Conservation (phyloP, 805 yeast species). For the Hanseniaspora pseudoguilliermondii region DNA sequence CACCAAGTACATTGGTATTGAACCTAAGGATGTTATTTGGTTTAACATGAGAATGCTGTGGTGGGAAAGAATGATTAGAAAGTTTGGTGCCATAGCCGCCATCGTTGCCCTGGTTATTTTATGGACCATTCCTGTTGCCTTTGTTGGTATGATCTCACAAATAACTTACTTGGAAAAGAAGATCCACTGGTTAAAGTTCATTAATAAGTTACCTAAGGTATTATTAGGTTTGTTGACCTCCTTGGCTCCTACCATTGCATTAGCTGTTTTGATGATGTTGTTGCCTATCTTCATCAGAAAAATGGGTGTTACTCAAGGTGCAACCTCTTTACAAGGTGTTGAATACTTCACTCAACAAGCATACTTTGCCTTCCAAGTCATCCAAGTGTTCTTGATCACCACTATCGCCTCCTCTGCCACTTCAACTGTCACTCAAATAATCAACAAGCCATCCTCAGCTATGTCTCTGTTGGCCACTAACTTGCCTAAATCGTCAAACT, state of each 20-base stretch:
- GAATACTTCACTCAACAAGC: conserved; percentile 56
- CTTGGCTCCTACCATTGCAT: conserved; percentile 51
- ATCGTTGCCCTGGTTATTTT: conserved; percentile 44
- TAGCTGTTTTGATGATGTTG: conserved; percentile 52
- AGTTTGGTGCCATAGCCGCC: conserved; percentile 38
- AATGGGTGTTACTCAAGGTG: conserved; percentile 51
- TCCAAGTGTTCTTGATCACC: conserved; percentile 59
- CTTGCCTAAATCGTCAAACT: conserved; percentile 62
- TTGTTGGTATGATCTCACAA: conserved; percentile 64
- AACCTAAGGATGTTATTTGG: conserved; percentile 56
- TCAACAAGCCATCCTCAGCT: conserved; percentile 45
- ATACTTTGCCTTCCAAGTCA: conserved; percentile 55
- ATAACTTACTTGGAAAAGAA: conserved; percentile 48
- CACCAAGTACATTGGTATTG: conserved; percentile 51
- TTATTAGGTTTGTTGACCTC: conserved; percentile 57
- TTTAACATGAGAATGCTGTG: conserved; percentile 61
- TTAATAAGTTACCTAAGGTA: conserved; percentile 40
- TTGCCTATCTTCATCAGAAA: conserved; percentile 53
- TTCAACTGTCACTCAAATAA: conserved; percentile 49
- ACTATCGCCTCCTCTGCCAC: conserved; percentile 63
- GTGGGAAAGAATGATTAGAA: conserved; percentile 60
- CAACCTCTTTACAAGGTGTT: conserved; percentile 42
- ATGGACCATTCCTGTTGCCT: conserved; percentile 72
- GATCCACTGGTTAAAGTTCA: conserved; percentile 42
- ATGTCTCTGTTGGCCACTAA: conserved; percentile 50